Evolutionary conservation across 257 asterid genomes (phyloP).

Genomic region (Rehmannia glutinosa): DNA sequence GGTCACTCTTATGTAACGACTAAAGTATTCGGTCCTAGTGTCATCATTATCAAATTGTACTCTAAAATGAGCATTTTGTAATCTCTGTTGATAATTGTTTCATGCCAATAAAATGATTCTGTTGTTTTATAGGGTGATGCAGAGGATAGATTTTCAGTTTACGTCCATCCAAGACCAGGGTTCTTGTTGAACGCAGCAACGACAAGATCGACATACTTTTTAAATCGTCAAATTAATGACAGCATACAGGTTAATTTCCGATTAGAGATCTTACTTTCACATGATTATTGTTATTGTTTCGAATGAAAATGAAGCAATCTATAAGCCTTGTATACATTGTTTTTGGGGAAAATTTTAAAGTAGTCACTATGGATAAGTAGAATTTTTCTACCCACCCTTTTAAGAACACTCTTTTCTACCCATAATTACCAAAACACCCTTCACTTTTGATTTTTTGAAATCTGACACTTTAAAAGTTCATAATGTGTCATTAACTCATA

Average conservation of each 20-base stretch:
- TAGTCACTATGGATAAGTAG: too few relatives aligned
- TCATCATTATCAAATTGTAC: background rate
- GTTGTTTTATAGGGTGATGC: conserved; percentile 51
- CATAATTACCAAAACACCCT: too few relatives aligned
- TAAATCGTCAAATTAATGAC: conserved; percentile 60
- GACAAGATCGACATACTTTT: conserved; percentile 58
- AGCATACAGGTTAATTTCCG: conserved; percentile 54
- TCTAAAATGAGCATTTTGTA: background rate
- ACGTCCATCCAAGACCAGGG: conserved; percentile 73
- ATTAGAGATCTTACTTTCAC: background rate
- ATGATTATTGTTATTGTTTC: background rate
- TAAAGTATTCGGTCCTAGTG: background rate
- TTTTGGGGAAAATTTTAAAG: too few relatives aligned
- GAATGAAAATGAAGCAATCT: background rate
- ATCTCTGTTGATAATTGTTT: background rate
- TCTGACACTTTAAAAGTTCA: too few relatives aligned
- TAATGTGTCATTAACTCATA: too few relatives aligned
- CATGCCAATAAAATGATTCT: background rate
- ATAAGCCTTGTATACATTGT: background rate
- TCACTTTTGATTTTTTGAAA: too few relatives aligned
- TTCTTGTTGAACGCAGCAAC: conserved; percentile 53
- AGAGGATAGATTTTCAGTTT: conserved; percentile 54
- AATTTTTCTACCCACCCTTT: too few relatives aligned
- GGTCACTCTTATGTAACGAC: background rate
- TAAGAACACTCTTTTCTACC: too few relatives aligned